These are phyloP conservation scores for Onygenales sp. DNA, from an alignment of 2,329 filamentous ascomycete species.

Conservation along the genomic window DNA sequence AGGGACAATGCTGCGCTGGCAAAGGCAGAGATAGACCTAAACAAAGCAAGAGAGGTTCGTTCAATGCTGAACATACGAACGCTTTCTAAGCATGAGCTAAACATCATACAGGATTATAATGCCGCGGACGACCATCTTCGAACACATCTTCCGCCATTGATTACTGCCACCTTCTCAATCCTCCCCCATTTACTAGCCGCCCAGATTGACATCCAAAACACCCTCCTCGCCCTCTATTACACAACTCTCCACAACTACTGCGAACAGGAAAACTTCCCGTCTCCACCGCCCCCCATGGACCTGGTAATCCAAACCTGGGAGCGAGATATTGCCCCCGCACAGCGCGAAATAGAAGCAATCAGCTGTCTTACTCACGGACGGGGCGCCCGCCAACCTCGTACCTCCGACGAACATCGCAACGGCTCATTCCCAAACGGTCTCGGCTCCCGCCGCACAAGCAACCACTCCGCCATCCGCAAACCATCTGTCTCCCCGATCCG, in stretches of 20 bases:
- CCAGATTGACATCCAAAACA: constrained; percentile 69
- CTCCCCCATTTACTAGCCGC: constrained; percentile 60
- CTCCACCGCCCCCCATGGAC: constrained; percentile 62
- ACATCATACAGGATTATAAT: constrained; percentile 53
- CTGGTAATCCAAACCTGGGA: constrained; percentile 61
- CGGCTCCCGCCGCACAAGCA: constrained; percentile 28
- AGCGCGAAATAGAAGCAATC: constrained; percentile 58
- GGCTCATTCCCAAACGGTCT: constrained; percentile 26
- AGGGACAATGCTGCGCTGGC: constrained; percentile 63
- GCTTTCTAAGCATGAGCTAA: constrained; percentile 4
- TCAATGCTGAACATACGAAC: neutral
- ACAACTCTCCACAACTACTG: constrained; percentile 67
- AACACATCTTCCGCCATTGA: constrained; percentile 60
- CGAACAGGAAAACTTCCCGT: constrained; percentile 57
- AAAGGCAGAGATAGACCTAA: constrained; percentile 63
- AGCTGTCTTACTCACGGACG: constrained; percentile 58
- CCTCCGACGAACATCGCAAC: constrained; percentile 38
- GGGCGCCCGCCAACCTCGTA: constrained; percentile 46
- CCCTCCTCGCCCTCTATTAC: constrained; percentile 67
- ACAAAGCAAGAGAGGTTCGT: constrained; percentile 53
- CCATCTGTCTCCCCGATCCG: constrained; percentile 23
- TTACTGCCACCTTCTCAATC: constrained; percentile 62
- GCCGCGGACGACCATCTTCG: constrained; percentile 66
- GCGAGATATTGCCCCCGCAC: constrained; percentile 51
- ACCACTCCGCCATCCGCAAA: constrained; percentile 21